phyloP scores from a whole-genome alignment of 1,139 yeast genomes.

The Debaryomycetaceae sp. region DNA sequence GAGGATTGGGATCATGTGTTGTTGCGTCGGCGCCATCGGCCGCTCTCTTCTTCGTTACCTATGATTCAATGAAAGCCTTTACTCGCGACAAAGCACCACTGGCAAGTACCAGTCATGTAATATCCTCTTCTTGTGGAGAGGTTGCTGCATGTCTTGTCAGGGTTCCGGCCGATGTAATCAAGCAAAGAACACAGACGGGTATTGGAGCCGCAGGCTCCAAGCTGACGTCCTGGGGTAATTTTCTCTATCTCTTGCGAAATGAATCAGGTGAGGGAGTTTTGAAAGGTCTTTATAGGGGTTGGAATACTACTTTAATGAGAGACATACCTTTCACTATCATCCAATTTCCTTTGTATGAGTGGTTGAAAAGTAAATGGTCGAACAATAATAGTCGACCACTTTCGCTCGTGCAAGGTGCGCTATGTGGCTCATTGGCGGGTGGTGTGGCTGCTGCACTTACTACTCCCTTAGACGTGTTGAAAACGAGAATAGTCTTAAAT shows the following conservation, averaged over 20 bases:
- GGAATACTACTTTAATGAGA: slow-evolving; percentile 86
- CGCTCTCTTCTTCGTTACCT: slow-evolving; percentile 82
- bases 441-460: slow-evolving; percentile 92
- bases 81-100: slow-evolving; percentile 34
- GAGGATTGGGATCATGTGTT: slow-evolving; percentile 90
- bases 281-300: slow-evolving; percentile 84
- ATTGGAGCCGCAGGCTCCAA: slow-evolving; percentile 42
- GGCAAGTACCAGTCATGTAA: slow-evolving; percentile 68
- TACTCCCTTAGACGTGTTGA: slow-evolving; percentile 89
- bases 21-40: slow-evolving; percentile 96
- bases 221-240: slow-evolving; percentile 65
- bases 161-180: slow-evolving; percentile 95
- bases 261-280: slow-evolving; percentile 73
- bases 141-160: slow-evolving; percentile 89
- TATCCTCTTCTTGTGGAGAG: slow-evolving; percentile 86
- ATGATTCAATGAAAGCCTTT: slow-evolving; percentile 66
- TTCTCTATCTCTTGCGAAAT: slow-evolving; percentile 52
- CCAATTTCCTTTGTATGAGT: slow-evolving; percentile 92
- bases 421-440: slow-evolving; percentile 94
- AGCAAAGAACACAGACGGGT: slow-evolving; percentile 88
- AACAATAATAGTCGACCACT: slow-evolving; percentile 30
- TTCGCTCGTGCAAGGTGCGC: slow-evolving; percentile 74
- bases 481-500: slow-evolving; percentile 85
- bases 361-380: slow-evolving; percentile 58
- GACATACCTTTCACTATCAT: slow-evolving; percentile 95